These are phyloP conservation scores for Pythium insidiosum DNA, from an alignment of 352 stramenopile species.

Conservation along the genomic window DNA sequence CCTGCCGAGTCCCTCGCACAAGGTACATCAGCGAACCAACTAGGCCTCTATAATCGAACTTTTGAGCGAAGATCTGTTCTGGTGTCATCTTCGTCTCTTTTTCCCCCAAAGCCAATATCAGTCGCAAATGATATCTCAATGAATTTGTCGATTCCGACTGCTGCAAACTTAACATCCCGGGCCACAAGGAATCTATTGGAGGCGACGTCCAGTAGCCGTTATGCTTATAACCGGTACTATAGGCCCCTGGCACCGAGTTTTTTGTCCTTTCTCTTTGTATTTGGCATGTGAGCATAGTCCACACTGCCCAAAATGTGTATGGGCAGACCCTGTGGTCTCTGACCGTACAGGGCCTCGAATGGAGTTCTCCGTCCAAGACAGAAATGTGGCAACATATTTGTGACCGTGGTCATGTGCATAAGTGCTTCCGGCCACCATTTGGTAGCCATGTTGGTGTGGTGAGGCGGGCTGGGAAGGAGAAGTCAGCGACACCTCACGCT, in stretches of 20 bases:
- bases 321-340: too few species aligned
- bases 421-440: constrained; percentile 3
- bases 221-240: constrained; percentile 2
- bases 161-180: background rate
- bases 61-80: too few species aligned
- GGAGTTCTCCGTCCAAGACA: constrained; percentile 1
- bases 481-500: too few species aligned
- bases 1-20: too few species aligned
- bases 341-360: background rate
- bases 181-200: constrained; percentile 1
- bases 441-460: background rate
- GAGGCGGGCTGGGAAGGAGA: too few species aligned
- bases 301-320: constrained; percentile 2
- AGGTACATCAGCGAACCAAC: too few species aligned
- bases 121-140: constrained; percentile 1
- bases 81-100: too few species aligned
- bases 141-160: background rate
- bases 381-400: background rate
- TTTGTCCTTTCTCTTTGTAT: constrained; percentile 2
- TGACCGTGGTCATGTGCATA: background rate
- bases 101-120: too few species aligned
- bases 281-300: constrained; percentile 5
- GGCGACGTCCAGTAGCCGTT: background rate
- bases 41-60: too few species aligned
- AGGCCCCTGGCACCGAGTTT: constrained; percentile 4